phyloP scores from a whole-genome alignment of 2,329 filamentous ascomycete genomes.

The Davidsoniella virescens region DNA sequence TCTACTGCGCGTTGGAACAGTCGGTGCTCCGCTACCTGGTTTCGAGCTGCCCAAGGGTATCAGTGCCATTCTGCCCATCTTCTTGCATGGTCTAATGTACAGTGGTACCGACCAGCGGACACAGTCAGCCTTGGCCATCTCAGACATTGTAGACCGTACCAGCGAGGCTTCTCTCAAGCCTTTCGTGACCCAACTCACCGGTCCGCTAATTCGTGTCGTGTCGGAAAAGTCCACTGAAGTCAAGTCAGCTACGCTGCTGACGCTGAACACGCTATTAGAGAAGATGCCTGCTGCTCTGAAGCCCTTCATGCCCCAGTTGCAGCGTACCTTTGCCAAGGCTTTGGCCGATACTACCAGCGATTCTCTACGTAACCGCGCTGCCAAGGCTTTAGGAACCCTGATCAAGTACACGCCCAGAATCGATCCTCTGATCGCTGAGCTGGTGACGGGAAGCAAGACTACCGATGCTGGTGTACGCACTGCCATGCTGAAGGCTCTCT shows the following conservation, averaged over 20 bases:
- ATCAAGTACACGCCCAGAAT: slow-evolving; percentile 93
- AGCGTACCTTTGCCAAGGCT: slow-evolving; percentile 92
- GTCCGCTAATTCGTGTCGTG: slow-evolving; percentile 91
- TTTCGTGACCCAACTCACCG: slow-evolving; percentile 94
- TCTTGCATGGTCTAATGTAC: slow-evolving; percentile 95
- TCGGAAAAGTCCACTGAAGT: slow-evolving; percentile 93
- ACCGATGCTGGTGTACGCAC: slow-evolving; percentile 68
- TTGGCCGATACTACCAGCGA: slow-evolving; percentile 89
- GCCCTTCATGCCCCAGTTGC: slow-evolving; percentile 89
- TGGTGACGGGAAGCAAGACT: slow-evolving; percentile 92
- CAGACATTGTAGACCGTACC: slow-evolving; percentile 87
- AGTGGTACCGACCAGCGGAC: slow-evolving; percentile 84
- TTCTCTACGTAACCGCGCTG: slow-evolving; percentile 68
- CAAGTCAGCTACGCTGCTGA: slow-evolving; percentile 84
- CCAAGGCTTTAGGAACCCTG: slow-evolving; percentile 82
- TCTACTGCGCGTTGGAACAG: slow-evolving; percentile 73
- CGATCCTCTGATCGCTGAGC: slow-evolving; percentile 79
- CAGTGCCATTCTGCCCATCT: slow-evolving; percentile 88
- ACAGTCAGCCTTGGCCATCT: slow-evolving; percentile 81
- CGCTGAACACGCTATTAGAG: slow-evolving; percentile 84
- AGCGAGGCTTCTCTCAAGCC: slow-evolving; percentile 76
- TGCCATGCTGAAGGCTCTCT: slow-evolving; percentile 92
- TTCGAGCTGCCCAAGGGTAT: slow-evolving; percentile 93
- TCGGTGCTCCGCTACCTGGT: slow-evolving; percentile 69
- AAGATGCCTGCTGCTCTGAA: slow-evolving; percentile 94